Evolutionary conservation across 2,329 filamentous ascomycete genomes (phyloP).

Genomic region (Dactylellina leptospora): DNA sequence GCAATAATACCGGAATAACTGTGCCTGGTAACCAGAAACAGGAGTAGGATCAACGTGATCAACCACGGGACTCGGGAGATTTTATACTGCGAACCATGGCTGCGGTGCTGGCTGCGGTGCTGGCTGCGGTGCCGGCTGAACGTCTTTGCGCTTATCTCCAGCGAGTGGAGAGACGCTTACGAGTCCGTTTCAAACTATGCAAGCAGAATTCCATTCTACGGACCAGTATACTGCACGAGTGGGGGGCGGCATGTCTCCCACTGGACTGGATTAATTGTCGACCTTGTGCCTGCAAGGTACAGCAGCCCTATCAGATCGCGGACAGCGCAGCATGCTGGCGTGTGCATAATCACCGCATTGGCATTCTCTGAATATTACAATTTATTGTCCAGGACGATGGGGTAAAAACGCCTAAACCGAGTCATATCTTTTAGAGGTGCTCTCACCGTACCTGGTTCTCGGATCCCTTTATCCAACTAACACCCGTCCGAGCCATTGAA

Average conservation of each 20-base stretch:
- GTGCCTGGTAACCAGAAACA: conserved; percentile 3
- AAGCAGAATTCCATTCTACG: conserved; percentile 18
- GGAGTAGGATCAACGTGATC: conserved; percentile 37
- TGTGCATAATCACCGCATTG: conserved; percentile 31
- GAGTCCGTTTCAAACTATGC: conserved; percentile 35
- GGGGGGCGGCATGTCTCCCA: conserved; percentile 33
- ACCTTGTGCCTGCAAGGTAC: conserved; percentile 14
- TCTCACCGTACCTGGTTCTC: conserved; percentile 32
- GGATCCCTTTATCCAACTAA: conserved; percentile 14
- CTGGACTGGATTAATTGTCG: conserved; percentile 4
- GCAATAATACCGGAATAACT: conserved; percentile 34
- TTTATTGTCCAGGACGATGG: conserved; percentile 12
- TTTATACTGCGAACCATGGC: conserved; percentile 48
- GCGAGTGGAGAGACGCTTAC: conserved; percentile 26
- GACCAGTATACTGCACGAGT: conserved; percentile 6
- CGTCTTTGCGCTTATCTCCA: conserved; percentile 1
- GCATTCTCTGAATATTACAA: conserved; percentile 22
- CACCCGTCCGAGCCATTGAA: conserved; percentile 3
- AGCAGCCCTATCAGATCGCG: conserved; percentile 40
- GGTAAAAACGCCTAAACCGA: conserved; percentile 34
- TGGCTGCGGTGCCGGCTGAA: neutral
- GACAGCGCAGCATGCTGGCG: conserved; percentile 4
- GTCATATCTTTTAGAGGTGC: conserved; percentile 22
- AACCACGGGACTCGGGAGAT: conserved; percentile 12
- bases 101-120: no score